Evolutionary conservation across 805 yeast genomes (phyloP).

Genomic region (Lachancea waltii): DNA sequence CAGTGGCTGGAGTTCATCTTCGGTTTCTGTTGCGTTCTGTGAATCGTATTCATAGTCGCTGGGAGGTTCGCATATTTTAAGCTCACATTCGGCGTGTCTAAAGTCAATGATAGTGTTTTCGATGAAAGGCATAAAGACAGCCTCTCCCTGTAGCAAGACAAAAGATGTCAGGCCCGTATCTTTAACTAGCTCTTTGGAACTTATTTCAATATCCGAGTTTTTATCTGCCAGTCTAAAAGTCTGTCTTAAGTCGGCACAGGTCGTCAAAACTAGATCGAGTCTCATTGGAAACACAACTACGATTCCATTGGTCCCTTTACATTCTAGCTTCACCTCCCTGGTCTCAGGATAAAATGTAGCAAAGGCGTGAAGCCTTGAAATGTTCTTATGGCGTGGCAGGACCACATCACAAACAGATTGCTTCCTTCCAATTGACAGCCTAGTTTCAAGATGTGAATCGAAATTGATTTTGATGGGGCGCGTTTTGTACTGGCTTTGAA

Average conservation of each 20-base stretch:
- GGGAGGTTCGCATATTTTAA: conserved; percentile 44
- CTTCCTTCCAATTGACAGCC: conserved; percentile 29
- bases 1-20: conserved; percentile 32
- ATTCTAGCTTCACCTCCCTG: conserved; percentile 47
- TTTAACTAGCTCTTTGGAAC: conserved; percentile 18
- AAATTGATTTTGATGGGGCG: conserved; percentile 12
- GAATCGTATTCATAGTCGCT: conserved; percentile 43
- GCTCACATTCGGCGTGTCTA: conserved; percentile 46
- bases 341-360: conserved; percentile 36
- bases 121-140: conserved; percentile 55
- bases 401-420: conserved; percentile 26
- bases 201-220: conserved; percentile 6
- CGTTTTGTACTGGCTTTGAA: background rate
- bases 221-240: conserved; percentile 21
- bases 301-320: conserved; percentile 81
- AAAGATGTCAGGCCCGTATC: conserved; percentile 23
- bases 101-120: conserved; percentile 62
- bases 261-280: conserved; percentile 31
- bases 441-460: conserved; percentile 16
- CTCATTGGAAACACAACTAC: conserved; percentile 54
- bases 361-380: conserved; percentile 32
- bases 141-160: conserved; percentile 51
- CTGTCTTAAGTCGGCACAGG: conserved; percentile 14
- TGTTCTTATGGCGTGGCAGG: conserved; percentile 28
- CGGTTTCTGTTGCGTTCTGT: conserved; percentile 35